Base-by-base conservation (phyloP, 2,329 filamentous ascomycete species). In the Pyrenophora teres region DNA sequence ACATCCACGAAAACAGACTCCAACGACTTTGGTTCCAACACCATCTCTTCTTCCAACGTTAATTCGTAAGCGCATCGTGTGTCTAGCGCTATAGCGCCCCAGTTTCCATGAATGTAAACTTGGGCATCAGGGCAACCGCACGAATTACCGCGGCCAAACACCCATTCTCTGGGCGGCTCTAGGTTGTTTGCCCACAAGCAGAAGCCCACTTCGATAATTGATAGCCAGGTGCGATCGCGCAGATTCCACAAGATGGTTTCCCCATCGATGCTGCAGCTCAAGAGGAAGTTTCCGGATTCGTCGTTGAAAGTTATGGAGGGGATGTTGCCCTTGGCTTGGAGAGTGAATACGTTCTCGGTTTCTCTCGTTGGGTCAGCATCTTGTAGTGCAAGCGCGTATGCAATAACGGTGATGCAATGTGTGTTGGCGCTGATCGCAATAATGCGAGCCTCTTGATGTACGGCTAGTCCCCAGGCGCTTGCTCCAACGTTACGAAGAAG, bases 391-490 rank as follows among this genome's bases (percentile, higher is more conserved):
- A 87, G 74, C 0, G 81, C 84, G 61, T 84, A 83, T 12, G 83
- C 82, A 62, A 84, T 83, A 0, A 88, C 77, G 3, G 78, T 81
- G 23, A 89, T 80, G 13, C 76, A 65, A 18, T 79, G 77, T 0
- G 81, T 83, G 69, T 99, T 99, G 0, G 89, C 86, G 62, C 89
- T 90, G 33, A 95, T 87, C 0, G 93, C 94, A 56, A 99, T 88
- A 55, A 97, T 78, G 0, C 92, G 85, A n/a, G 90, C 90, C 56
- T 86, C 78, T 55, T 84, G 81, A 70, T 97, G 93, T 9, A 96
- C 81, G 6, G 91, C 88, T 40, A 96, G 74, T 0, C 93, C 94
- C 94, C 94, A 99, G 2, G 92, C 93, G 53, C 90, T 93, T 19
- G 75, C 77, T 1, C 84, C 83, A 2, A 96, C 91, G 67, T 89